phyloP scores from a whole-genome alignment of 768 basidiomycete genomes.

The Tubosaeta brunneosetosa region DNA sequence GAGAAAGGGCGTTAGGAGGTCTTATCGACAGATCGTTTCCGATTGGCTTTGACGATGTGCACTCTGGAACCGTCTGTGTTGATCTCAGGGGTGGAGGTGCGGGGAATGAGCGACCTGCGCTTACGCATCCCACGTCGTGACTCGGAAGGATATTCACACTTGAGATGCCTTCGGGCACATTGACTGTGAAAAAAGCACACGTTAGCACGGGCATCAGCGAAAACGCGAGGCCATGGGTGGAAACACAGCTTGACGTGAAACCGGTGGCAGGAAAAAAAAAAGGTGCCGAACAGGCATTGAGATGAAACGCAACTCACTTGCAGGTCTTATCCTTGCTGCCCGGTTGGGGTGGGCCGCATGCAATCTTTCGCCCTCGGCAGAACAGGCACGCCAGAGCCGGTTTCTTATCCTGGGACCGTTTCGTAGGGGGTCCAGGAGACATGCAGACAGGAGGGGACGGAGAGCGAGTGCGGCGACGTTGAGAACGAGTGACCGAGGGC shows the following conservation, averaged over 20 bases:
- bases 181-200: slow-evolving; percentile 44
- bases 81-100: slow-evolving; percentile 27
- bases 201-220: slow-evolving; percentile 32
- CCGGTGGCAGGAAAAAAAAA: slow-evolving; percentile 9
- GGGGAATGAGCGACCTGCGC: slow-evolving; percentile 34
- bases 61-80: slow-evolving; percentile 23
- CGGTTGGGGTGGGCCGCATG: slow-evolving; percentile 55
- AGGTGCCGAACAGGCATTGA: not conserved
- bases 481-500: slow-evolving; percentile 17
- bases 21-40: slow-evolving; percentile 29
- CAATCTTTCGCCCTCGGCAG: slow-evolving; percentile 65
- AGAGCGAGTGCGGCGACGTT: slow-evolving; percentile 21
- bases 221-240: slow-evolving; percentile 14
- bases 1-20: slow-evolving; percentile 6
- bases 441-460: slow-evolving; percentile 21
- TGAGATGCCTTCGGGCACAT: slow-evolving; percentile 64
- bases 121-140: slow-evolving; percentile 65
- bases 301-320: slow-evolving; percentile 47
- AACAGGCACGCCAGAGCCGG: slow-evolving; percentile 62
- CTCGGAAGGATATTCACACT: slow-evolving; percentile 67
- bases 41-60: slow-evolving; percentile 17
- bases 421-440: slow-evolving; percentile 22
- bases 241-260: slow-evolving; percentile 9
- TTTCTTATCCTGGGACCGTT: slow-evolving; percentile 42
- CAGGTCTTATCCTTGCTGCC: slow-evolving; percentile 54